Percentiles rank a stretch among this genome's conserved stretches.
Conservation (phyloP, 768 basidiomycete genomes). For the Strobilomyces echinocephalus region DNA sequence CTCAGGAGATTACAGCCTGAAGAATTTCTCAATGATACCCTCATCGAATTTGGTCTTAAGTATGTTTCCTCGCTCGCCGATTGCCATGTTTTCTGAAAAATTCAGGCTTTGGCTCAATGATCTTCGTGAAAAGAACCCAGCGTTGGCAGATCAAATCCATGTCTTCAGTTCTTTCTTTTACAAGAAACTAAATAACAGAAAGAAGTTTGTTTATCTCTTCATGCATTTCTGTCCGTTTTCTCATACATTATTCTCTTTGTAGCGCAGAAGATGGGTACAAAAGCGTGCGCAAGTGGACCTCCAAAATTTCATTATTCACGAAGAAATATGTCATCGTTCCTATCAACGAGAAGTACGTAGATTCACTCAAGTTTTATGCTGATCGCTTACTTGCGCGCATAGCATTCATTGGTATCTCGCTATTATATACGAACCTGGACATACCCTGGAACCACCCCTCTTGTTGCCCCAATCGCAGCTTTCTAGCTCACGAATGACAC, state of each 20-base stretch:
- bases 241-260: conserved; percentile 16
- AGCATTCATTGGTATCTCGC: conserved; percentile 98
- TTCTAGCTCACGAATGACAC: conserved; percentile 15
- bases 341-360: conserved; percentile 87
- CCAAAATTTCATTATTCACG: conserved; percentile 78
- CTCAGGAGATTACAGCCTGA: conserved; percentile 65
- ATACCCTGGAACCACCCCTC: conserved; percentile 49
- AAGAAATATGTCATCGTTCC: conserved; percentile 94
- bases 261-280: conserved; percentile 66
- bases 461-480: conserved; percentile 15
- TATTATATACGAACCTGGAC: conserved; percentile 80
- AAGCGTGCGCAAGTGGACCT: conserved; percentile 92
- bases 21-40: conserved; percentile 92
- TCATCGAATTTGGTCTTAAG: conserved; percentile 96
- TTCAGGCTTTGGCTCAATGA: conserved; percentile 65
- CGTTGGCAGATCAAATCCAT: conserved; percentile 69
- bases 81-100: conserved; percentile 3
- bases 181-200: conserved; percentile 73
- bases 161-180: conserved; percentile 99
- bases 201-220: conserved; percentile 40
- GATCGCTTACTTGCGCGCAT: conserved; percentile 6
- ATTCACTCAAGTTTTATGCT: not conserved
- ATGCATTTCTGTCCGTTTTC: not conserved
- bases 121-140: conserved; percentile 50
- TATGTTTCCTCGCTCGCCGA: conserved; percentile 34